A percentile compares a stretch with the other conserved stretches of the same genome.
phyloP scores from a whole-genome alignment of 106 monocot species.

The Hemerocallis citrina region DNA sequence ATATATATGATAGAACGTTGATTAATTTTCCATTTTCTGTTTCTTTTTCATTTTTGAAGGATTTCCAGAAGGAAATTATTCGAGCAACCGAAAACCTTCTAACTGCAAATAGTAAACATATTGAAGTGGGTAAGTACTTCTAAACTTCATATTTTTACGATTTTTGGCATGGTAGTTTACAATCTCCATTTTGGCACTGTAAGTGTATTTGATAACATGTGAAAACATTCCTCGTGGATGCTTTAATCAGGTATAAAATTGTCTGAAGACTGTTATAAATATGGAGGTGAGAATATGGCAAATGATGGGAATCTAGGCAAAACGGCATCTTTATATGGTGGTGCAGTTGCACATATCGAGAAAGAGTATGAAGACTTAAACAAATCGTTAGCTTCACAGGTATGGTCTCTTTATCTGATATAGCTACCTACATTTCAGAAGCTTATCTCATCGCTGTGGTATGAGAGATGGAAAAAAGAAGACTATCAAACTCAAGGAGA shows the following conservation, averaged over 20 bases:
- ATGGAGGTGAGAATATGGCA: constrained; percentile 44
- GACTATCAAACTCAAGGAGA: no score
- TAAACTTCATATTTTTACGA: background rate
- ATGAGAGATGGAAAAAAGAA: no score
- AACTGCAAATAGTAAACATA: constrained; percentile 37
- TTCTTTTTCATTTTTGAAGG: constrained; percentile 27
- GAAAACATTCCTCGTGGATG: constrained; percentile 81
- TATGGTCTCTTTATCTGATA: constrained; percentile 13
- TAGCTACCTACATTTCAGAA: no score
- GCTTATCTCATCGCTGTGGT: no score
- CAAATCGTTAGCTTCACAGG: constrained; percentile 52
- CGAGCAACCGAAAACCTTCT: constrained; percentile 54
- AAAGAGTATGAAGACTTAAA: constrained; percentile 77
- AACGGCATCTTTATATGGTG: constrained; percentile 70
- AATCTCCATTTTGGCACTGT: no score
- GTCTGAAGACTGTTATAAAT: no score
- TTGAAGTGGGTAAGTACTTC: constrained; percentile 61
- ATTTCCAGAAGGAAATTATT: constrained; percentile 86
- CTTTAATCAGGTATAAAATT: constrained; percentile 71
- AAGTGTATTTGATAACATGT: constrained; percentile 20
- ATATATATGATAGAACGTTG: no score
- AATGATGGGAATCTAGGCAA: constrained; percentile 58
- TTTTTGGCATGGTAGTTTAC: no score
- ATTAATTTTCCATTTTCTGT: no score
- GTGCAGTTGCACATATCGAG: constrained; percentile 63